These are phyloP conservation scores for Helotiales sp. DNA, from an alignment of 2,329 filamentous ascomycete genomes.

Conservation along the genomic window DNA sequence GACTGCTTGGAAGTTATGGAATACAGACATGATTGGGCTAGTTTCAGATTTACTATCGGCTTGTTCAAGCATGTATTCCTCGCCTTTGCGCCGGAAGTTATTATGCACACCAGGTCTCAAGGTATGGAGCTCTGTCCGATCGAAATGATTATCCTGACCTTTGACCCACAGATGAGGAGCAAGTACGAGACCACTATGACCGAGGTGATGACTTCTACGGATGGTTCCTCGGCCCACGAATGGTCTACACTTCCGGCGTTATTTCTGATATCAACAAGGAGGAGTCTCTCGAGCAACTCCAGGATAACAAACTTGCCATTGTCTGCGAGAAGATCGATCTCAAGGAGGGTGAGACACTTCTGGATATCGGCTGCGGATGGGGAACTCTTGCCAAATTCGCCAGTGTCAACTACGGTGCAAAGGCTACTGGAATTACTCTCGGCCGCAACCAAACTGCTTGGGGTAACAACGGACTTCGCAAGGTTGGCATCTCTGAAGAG, in stretches of 20 bases:
- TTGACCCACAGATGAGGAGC: conserved; percentile 81
- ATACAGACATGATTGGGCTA: conserved; percentile 96
- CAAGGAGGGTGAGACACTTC: conserved; percentile 78
- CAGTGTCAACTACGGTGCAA: conserved; percentile 85
- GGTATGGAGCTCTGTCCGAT: conserved; percentile 51
- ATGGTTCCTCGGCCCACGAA: conserved; percentile 97
- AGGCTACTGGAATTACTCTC: conserved; percentile 86
- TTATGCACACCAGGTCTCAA: conserved; percentile 91
- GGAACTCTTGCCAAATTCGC: conserved; percentile 94
- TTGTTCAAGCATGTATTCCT: conserved; percentile 89
- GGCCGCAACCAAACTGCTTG: conserved; percentile 96
- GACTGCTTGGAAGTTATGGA: conserved; percentile 89
- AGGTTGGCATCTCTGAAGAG: conserved; percentile 79
- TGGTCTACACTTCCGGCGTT: conserved; percentile 97
- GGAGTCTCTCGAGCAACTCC: conserved; percentile 90
- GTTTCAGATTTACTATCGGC: conserved; percentile 85
- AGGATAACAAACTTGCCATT: conserved; percentile 95
- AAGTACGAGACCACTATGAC: conserved; percentile 97
- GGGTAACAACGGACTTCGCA: conserved; percentile 89
- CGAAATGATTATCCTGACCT: conserved; percentile 37
- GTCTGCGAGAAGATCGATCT: conserved; percentile 96
- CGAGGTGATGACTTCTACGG: conserved; percentile 97
- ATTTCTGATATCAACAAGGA: conserved; percentile 87
- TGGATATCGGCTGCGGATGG: conserved; percentile 98
- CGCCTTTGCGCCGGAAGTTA: conserved; percentile 85